Evolutionary conservation across 805 yeast genomes (phyloP).

Genomic region (Candida koratica): DNA sequence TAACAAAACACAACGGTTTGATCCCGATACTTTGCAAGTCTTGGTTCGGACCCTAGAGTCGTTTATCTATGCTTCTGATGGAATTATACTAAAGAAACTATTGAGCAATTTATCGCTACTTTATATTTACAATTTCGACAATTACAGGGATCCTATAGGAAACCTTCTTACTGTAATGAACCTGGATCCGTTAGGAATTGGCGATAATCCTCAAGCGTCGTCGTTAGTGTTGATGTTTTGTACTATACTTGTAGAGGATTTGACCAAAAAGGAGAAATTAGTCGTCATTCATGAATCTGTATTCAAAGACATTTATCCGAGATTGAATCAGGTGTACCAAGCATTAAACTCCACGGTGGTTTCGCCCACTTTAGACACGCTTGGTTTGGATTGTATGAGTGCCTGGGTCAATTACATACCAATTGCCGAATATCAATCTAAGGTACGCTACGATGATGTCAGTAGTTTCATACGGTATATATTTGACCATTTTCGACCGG

Average conservation of each 20-base stretch:
- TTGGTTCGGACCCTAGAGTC: conserved; percentile 5
- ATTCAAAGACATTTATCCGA: conserved; percentile 30
- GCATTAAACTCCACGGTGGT: conserved; percentile 13
- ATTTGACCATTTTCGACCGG: conserved; percentile 15
- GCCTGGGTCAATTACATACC: conserved; percentile 39
- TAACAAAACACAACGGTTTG: conserved; percentile 24
- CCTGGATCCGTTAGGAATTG: neutral
- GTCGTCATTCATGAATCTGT: conserved; percentile 36
- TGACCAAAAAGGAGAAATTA: conserved; percentile 32
- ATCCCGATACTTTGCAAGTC: neutral
- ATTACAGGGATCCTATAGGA: conserved; percentile 41
- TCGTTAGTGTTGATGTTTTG: conserved; percentile 8
- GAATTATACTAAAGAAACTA: conserved; percentile 53
- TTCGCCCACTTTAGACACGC: conserved; percentile 8
- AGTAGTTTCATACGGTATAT: conserved; percentile 23
- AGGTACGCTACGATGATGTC: conserved; percentile 27
- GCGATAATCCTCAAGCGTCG: neutral
- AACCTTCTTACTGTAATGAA: conserved; percentile 12
- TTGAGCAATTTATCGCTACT: conserved; percentile 51
- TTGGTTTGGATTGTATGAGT: conserved; percentile 24
- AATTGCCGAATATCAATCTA: conserved; percentile 32
- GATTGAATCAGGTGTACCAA: conserved; percentile 17
- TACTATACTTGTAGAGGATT: conserved; percentile 51
- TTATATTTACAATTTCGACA: conserved; percentile 35
- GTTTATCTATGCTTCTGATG: conserved; percentile 4